Conservation (phyloP, 163 green algal species). For the Scenedesmus sp. region DNA sequence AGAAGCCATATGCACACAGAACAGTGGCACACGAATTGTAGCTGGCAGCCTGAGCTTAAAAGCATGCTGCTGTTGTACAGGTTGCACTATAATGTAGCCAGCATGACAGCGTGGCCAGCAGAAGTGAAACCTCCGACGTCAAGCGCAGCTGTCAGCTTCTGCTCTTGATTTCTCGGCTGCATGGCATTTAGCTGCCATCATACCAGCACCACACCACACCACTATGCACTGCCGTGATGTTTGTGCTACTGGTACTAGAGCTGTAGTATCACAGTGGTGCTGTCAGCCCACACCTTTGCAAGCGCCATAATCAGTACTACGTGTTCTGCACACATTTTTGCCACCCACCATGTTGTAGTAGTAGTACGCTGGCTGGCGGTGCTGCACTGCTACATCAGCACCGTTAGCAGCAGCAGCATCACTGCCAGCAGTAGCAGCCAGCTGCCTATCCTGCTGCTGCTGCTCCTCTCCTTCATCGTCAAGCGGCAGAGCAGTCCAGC, state of each 20-base stretch:
- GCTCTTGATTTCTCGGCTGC: not conserved
- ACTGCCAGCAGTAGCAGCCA: not conserved
- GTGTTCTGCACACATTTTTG: not conserved
- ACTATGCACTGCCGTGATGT: not conserved
- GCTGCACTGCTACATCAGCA: not conserved
- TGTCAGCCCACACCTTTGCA: too few species aligned
- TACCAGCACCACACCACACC: not conserved
- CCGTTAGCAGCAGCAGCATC: not conserved
- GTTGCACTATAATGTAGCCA: not conserved
- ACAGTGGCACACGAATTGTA: not conserved
- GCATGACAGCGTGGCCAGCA: not conserved
- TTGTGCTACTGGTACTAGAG: not conserved
- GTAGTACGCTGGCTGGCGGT: not conserved
- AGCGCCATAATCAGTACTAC: too few species aligned
- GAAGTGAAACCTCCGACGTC: not conserved
- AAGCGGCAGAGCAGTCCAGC: slow-evolving; percentile 16
- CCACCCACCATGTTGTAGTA: slow-evolving; percentile 37
- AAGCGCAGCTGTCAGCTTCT: not conserved
- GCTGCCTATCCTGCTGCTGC: not conserved
- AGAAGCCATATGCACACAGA: not conserved
- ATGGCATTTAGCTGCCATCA: too few species aligned
- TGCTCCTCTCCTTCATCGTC: not conserved
- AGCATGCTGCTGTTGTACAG: too few species aligned
- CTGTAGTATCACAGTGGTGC: too few species aligned
- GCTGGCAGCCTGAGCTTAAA: not conserved